Evolutionary conservation across 768 basidiomycete species (phyloP), one percentile per base, ranked within the genome.

Genomic region (Flagelloscypha sp.): DNA sequence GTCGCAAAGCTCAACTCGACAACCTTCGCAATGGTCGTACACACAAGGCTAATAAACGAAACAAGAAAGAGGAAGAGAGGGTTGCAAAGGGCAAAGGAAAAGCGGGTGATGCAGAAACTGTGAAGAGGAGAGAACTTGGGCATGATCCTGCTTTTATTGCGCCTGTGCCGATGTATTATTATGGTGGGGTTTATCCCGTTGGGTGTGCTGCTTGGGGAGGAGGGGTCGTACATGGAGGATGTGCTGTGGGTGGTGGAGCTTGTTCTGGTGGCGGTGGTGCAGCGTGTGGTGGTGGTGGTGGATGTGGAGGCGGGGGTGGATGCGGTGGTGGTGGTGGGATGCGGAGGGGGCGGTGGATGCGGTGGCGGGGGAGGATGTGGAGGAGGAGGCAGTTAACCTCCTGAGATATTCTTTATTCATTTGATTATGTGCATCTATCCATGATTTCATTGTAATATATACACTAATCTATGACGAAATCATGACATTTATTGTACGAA

Each of bases 111-210:
- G 31, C 31, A 28, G n/a, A n/a, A n/a, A n/a, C n/a, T n/a, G 24
- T 30, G 24, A 33, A 31, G 16, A 35, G 34, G n/a, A 24, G 44
- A 21, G 36, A 40, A 7, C 11, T 12, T 17, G 47, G 27, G 10
- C 59, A 62, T 33, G 40, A 44, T 25, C 39, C 43, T 17, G 58
- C 66, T 23, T 71, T 70, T 44, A 50, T 71, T 32, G 43, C 48
- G 27, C 52, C 57, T 21, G 55, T 69, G 27, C 66, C 68, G 35
- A 27, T 66, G 16, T 59, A 50, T 32, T 58, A 43, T 42, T 34
- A 35, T 21, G 19, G 32, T 7, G 25, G 25, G 9, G 35, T 30
- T 15, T 35, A 27, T 25, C 31, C 33, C 10, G 35, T 36, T 7
- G 45, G 49, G 12, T 59, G 53, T 36, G 55, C 46, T 5, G 44